Conservation (phyloP, 768 basidiomycete genomes). For the Mycena floridula region DNA sequence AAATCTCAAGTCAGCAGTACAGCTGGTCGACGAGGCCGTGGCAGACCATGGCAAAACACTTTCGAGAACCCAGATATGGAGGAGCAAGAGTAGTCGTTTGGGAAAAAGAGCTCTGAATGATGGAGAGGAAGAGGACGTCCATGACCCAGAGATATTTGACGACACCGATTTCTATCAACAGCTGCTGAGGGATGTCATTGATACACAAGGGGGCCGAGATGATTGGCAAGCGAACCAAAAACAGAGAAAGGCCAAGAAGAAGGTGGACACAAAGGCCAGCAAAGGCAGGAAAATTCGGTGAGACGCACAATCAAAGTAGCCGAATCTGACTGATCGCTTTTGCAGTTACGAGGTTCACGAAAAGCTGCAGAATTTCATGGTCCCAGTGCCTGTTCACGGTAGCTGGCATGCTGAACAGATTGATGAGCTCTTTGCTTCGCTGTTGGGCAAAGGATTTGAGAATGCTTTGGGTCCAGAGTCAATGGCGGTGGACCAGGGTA, state of each 20-base stretch:
- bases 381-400: conserved; percentile 64
- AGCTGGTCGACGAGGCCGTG: conserved; percentile 74
- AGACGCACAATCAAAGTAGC: conserved; percentile 14
- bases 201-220: conserved; percentile 44
- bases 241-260: conserved; percentile 71
- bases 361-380: conserved; percentile 96
- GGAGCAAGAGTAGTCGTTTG: conserved; percentile 42
- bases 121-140: conserved; percentile 28
- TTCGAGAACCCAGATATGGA: conserved; percentile 52
- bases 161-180: conserved; percentile 94
- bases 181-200: conserved; percentile 86
- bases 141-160: conserved; percentile 57
- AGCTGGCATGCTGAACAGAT: conserved; percentile 96
- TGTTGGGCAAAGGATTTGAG: conserved; percentile 74
- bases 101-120: conserved; percentile 27
- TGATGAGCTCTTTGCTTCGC: conserved; percentile 86
- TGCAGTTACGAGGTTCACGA: conserved; percentile 88
- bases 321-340: neutral
- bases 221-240: conserved; percentile 65
- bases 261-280: conserved; percentile 92
- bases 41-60: conserved; percentile 52
- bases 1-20: conserved; percentile 56
- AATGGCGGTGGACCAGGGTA: conserved; percentile 11
- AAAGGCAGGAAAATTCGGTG: conserved; percentile 91
- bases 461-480: conserved; percentile 13